phyloP scores from a whole-genome alignment of 177 flowering plant species.

The Vitis hybrid region DNA sequence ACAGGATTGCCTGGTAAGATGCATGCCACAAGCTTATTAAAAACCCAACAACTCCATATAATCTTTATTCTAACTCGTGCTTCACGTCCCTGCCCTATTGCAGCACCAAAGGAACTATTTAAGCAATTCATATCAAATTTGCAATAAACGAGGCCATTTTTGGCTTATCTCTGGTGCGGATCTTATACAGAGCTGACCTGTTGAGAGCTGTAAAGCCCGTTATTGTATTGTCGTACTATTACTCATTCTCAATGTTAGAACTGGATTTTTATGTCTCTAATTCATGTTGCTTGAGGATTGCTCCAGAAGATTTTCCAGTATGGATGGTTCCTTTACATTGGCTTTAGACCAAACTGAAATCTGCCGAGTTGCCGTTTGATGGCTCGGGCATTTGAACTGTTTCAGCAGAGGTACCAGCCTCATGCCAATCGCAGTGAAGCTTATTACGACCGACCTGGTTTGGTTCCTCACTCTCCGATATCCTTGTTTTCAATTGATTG shows the following conservation, averaged over 20 bases:
- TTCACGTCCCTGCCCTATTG: constrained; percentile 15
- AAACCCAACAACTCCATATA: not conserved
- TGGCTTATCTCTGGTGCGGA: not conserved
- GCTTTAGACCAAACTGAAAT: too few species aligned
- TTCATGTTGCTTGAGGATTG: too few species aligned
- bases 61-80: not conserved
- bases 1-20: constrained; percentile 87
- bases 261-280: not conserved
- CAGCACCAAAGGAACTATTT: constrained; percentile 84
- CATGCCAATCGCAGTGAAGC: too few species aligned
- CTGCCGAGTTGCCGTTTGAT: too few species aligned
- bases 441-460: too few species aligned
- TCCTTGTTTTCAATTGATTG: too few species aligned
- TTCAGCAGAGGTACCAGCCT: too few species aligned
- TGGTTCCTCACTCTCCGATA: too few species aligned
- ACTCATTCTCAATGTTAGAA: not conserved
- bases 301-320: too few species aligned
- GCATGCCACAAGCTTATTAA: not conserved
- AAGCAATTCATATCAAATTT: constrained; percentile 40
- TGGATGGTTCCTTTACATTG: too few species aligned
- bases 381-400: too few species aligned
- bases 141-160: constrained; percentile 2
- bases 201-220: not conserved
- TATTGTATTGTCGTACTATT: not conserved
- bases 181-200: not conserved